A percentile compares a stretch with the other conserved stretches of the same genome.
Evolutionary conservation across 2,329 filamentous ascomycete species (phyloP).

Genomic region (Truncatella angustata): DNA sequence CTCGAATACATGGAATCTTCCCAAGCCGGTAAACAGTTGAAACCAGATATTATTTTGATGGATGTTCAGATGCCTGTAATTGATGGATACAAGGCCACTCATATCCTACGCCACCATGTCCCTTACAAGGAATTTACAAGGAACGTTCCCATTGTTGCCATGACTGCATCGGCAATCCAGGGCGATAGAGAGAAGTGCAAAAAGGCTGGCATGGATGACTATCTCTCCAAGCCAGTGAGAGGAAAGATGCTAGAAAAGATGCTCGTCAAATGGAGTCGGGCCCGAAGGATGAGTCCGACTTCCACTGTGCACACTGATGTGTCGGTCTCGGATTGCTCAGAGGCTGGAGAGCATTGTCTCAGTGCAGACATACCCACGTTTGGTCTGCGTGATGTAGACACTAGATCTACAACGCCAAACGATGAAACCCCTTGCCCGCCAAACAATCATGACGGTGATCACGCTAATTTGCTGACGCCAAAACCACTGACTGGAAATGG

Average conservation of each 20-base stretch:
- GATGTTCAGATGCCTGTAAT: conserved; percentile 75
- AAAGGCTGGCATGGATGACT: conserved; percentile 74
- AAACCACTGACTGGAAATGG: conserved; percentile 37
- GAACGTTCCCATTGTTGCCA: conserved; percentile 73
- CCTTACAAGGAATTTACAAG: conserved; percentile 61
- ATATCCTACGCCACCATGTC: conserved; percentile 65
- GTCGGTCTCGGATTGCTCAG: conserved; percentile 44
- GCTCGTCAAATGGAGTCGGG: conserved; percentile 65
- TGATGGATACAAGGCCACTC: conserved; percentile 76
- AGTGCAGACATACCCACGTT: conserved; percentile 21
- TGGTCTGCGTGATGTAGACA: conserved; percentile 12
- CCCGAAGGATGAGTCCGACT: conserved; percentile 22
- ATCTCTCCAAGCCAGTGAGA: conserved; percentile 71
- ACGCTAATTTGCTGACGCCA: conserved; percentile 33
- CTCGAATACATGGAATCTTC: conserved; percentile 67
- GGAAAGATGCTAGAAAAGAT: conserved; percentile 66
- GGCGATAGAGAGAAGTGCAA: conserved; percentile 74
- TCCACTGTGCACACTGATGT: conserved; percentile 21
- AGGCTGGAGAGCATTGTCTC: conserved; percentile 39
- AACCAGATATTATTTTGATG: conserved; percentile 76
- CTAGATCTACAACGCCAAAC: conserved; percentile 16
- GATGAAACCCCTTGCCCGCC: conserved; percentile 11
- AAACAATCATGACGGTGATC: conserved; percentile 12
- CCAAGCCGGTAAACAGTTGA: conserved; percentile 45
- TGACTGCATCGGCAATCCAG: conserved; percentile 77